A percentile compares a stretch with the other conserved stretches of the same genome.
These are phyloP conservation scores for Trametes sp. DNA, from an alignment of 1,284 basidiomycete species.

Conservation along the genomic window DNA sequence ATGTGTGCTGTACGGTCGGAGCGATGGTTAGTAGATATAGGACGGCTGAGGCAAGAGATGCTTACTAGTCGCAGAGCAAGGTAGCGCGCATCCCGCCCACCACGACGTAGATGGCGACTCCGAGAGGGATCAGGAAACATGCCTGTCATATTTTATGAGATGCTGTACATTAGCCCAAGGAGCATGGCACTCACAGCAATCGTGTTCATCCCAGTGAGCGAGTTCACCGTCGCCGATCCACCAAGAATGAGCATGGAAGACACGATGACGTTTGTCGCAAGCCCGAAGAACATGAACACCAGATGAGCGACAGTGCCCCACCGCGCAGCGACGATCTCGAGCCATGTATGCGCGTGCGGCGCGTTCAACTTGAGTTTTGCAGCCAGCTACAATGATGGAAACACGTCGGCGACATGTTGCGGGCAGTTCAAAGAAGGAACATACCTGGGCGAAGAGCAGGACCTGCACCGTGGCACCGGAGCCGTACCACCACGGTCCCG, in stretches of 20 bases:
- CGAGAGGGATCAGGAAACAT: conserved; percentile 68
- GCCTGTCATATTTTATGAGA: no score
- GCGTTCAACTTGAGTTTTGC: conserved; percentile 70
- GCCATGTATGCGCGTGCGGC: conserved; percentile 64
- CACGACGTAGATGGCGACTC: conserved; percentile 64
- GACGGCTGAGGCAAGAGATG: neutral
- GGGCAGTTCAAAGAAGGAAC: conserved; percentile 6
- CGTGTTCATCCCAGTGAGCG: conserved; percentile 62
- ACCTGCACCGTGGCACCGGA: conserved; percentile 61
- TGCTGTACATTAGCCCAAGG: no score
- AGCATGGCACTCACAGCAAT: conserved; percentile 51
- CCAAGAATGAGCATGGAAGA: conserved; percentile 68
- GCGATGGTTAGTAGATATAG: neutral
- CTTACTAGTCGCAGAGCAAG: conserved; percentile 50
- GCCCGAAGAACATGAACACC: conserved; percentile 73
- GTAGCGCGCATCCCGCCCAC: conserved; percentile 58
- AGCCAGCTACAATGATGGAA: conserved; percentile 41
- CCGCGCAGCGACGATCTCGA: conserved; percentile 69
- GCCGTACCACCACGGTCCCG: conserved; percentile 58
- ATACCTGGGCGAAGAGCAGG: conserved; percentile 53
- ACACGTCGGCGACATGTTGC: neutral
- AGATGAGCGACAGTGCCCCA: conserved; percentile 66
- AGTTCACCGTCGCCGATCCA: conserved; percentile 67
- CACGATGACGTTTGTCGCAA: conserved; percentile 71
- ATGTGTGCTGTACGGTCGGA: conserved; percentile 63